Evolutionary conservation across 2,329 filamentous ascomycete species (phyloP), one percentile per base, ranked within the genome.

Genomic region (Talaromyces sp.): DNA sequence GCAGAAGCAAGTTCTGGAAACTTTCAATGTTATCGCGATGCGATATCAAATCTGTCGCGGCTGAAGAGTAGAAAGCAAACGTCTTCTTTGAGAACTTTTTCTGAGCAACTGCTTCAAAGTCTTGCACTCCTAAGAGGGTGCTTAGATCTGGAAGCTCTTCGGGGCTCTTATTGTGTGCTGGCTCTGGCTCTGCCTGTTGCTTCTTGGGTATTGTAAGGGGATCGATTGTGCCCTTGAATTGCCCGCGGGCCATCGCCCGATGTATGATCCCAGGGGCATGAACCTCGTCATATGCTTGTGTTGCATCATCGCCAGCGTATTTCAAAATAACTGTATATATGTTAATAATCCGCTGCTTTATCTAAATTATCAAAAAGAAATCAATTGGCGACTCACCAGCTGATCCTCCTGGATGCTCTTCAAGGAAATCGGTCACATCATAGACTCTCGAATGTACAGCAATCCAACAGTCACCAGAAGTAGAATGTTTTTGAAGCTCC

Each of bases 341-440:
- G 10, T 59, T 28, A 59, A 44, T 8, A n/a, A 1, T 39, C 13
- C 36, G 4, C 1, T 36, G 33, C 15, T 36, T 17, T 7, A 17
- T 17, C 4, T 4, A n/a, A n/a, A n/a, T 5, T n/a, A 39, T 39
- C 15, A 15, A 36, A 36, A n/a, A 15, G 6, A n/a, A 8, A 39
- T 5, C 6, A 3, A 15, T 9, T 15, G 2, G 22, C 4, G 11
- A 53, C 58, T 54, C 33, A 59, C 58, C 49, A 1, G 39, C 55
- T n/a, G 59, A 30, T 0, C 95, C 95, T 68, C 95, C 95, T 27
- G 95, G 95, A 74, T 99, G 95, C 66, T 92, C 88, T 58, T 92
- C 86, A 64, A 97, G 77, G 71, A 99, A 99, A 61, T 91, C 86
- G 62, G 95, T 97, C 65, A 99, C 84, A 81, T 99, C 93, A 82